Base-by-base conservation (phyloP, 176 grass and related monocot genomes). In the Areca catechu region DNA sequence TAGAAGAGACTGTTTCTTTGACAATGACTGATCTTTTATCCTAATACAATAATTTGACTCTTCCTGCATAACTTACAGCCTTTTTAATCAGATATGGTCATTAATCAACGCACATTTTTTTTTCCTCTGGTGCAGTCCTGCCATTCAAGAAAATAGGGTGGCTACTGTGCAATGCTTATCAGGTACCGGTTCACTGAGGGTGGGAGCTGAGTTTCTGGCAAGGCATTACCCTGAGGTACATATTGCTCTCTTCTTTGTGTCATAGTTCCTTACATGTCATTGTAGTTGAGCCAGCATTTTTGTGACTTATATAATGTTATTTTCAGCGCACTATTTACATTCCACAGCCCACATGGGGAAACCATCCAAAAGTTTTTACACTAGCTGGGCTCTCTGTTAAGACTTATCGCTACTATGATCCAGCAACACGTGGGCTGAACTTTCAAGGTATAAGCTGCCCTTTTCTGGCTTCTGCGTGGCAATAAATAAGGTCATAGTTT, bases 121-220 rank as follows among this genome's bases (percentile, higher is more conserved):
- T 27, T 43, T 16, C 7, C 15, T 19, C 20, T 73, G 28, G 16
- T 57, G 37, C 60, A 98, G 94, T 74, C 78, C 76, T 68, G 88
- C 94, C 22, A 98, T 98, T 74, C 78, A 76, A 75, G 88, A 83
- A 63, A 98, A 89, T 19, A 87, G 94, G 54, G 78, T 98, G 67
- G 73, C 63, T 18, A 92, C 94, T 28, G 94, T 89, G 5, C 94
- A 98, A 19, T 92, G 88, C 30, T 80, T 98, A 52, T 98, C 94
- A 56, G 88, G 94, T 61, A 98, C 94, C 58, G 94, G 94, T 65
- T 98, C 94, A 27, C 49, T 98, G 72, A 72, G 94, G 49, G 94
- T 98, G 49, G 94, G 94, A 48, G 78, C 73, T 22, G 94, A 98
- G 72, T 98, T 98, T 85, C 88, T 98, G 74, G 94, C 81, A 58